These are phyloP conservation scores for Nepenthes mirabilis DNA, from an alignment of 148 eudicot genomes.

Conservation along the genomic window DNA sequence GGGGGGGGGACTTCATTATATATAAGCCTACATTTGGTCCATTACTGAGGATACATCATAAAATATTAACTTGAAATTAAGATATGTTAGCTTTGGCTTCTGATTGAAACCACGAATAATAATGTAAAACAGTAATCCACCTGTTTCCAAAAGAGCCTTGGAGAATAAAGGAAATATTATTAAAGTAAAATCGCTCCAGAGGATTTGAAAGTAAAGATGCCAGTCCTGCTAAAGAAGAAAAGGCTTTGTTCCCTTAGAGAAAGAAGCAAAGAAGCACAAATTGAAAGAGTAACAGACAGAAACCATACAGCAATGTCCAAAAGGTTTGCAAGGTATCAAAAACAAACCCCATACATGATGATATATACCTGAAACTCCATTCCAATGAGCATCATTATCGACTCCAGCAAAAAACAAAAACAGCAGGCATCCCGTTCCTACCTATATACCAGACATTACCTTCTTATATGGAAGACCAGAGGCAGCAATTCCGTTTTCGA, in stretches of 20 bases:
- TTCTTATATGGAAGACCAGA: slow-evolving; percentile 26
- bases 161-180: no score
- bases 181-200: no score
- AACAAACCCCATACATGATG: not conserved
- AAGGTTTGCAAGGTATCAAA: slow-evolving; percentile 25
- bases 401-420: not conserved
- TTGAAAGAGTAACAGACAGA: not conserved
- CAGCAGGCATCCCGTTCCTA: not conserved
- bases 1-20: no score
- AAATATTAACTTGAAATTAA: no score
- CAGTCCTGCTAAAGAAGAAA: not conserved
- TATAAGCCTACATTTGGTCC: no score
- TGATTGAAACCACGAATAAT: no score
- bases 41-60: no score
- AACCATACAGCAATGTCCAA: not conserved
- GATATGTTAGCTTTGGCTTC: no score
- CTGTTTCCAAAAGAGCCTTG: no score
- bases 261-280: no score
- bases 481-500: slow-evolving; percentile 36
- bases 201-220: no score
- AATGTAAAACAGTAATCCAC: no score
- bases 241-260: not conserved
- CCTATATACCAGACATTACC: not conserved
- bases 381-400: not conserved
- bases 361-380: slow-evolving; percentile 8